A percentile compares a stretch with the other conserved stretches of the same genome.
Evolutionary conservation across 75 land plant species (phyloP).

Genomic region (Larix kaempferi): DNA sequence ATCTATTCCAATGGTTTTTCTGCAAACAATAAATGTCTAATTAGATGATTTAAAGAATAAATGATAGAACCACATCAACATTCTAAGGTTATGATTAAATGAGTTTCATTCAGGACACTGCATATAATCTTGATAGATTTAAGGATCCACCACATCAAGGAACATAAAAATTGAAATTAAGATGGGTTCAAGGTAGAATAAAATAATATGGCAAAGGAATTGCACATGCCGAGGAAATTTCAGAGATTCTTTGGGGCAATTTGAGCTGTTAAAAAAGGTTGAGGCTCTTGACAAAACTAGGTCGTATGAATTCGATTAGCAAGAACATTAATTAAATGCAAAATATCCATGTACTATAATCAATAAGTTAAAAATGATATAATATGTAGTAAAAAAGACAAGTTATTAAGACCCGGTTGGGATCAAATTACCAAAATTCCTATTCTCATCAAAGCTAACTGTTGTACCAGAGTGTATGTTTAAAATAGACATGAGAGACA

Average conservation of each 20-base stretch:
- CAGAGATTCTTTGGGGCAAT: background rate
- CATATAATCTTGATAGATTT: background rate
- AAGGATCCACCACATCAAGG: background rate
- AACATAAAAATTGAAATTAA: background rate
- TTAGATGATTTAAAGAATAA: too few relatives aligned
- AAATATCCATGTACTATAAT: background rate
- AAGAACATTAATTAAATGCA: background rate
- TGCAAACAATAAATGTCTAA: too few relatives aligned
- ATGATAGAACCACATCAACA: too few relatives aligned
- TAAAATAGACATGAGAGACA: background rate
- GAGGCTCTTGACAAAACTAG: background rate
- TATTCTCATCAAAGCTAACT: background rate
- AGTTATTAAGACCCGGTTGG: background rate
- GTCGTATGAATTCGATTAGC: background rate
- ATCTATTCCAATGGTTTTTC: slow-evolving; percentile 78
- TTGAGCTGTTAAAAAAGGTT: background rate
- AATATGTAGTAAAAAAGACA: background rate
- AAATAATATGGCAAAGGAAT: background rate
- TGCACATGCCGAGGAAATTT: background rate
- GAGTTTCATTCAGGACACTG: background rate
- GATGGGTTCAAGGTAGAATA: background rate
- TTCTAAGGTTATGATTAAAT: too few relatives aligned
- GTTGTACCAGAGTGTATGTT: background rate
- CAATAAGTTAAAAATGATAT: background rate
- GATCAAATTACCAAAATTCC: background rate